phyloP scores from a whole-genome alignment of 2,329 filamentous ascomycete genomes.

The Stachybotrys chartarum region DNA sequence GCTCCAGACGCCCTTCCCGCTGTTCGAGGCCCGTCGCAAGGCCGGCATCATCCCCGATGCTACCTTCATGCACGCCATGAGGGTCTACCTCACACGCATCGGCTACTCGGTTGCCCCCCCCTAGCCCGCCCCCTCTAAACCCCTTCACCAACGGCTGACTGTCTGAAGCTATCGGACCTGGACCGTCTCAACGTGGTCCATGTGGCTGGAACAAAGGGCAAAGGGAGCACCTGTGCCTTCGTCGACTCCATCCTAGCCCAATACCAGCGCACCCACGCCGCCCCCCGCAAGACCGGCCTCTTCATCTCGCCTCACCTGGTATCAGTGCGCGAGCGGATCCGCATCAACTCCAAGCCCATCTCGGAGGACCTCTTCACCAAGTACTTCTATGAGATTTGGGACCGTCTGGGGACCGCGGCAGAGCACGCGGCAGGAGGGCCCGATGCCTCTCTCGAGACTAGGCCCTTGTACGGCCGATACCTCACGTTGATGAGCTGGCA shows the following conservation, averaged over 20 bases:
- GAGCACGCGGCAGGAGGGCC: slow-evolving; percentile 19
- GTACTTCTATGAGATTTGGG: slow-evolving; percentile 65
- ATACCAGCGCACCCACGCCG: slow-evolving; percentile 29
- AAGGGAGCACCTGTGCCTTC: slow-evolving; percentile 66
- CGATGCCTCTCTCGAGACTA: slow-evolving; percentile 27
- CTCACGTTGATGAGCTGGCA: slow-evolving; percentile 62
- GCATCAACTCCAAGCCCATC: slow-evolving; percentile 51
- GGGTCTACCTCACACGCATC: slow-evolving; percentile 66
- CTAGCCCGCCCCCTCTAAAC: background rate
- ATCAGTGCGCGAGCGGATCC: slow-evolving; percentile 60
- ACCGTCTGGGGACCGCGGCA: slow-evolving; percentile 36
- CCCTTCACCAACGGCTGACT: slow-evolving; percentile 1
- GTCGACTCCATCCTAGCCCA: slow-evolving; percentile 53
- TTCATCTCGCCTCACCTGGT: slow-evolving; percentile 66
- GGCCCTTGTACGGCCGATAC: slow-evolving; percentile 53
- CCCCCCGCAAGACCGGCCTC: slow-evolving; percentile 47
- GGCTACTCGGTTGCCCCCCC: slow-evolving; percentile 55
- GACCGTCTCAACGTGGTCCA: slow-evolving; percentile 60
- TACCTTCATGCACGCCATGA: slow-evolving; percentile 68
- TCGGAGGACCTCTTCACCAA: slow-evolving; percentile 51
- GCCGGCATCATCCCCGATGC: slow-evolving; percentile 66
- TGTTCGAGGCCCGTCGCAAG: slow-evolving; percentile 71
- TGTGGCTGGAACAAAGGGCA: slow-evolving; percentile 71
- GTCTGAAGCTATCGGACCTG: slow-evolving; percentile 36
- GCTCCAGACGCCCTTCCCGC: slow-evolving; percentile 79